Conservation (phyloP, 257 asterid species). For the Haberlea rhodopensis region DNA sequence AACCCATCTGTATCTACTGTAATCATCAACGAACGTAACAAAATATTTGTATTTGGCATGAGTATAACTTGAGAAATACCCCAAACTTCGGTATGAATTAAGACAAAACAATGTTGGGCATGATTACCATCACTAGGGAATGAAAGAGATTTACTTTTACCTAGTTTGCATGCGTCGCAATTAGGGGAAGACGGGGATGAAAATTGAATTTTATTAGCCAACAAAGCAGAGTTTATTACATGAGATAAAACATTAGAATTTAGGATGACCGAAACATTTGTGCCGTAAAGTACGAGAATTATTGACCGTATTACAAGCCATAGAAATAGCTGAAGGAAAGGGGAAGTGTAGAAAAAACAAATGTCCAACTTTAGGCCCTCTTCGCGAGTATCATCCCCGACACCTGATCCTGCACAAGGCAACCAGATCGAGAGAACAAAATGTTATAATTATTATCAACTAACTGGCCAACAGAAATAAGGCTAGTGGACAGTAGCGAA, state of each 20-base stretch:
- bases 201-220: too few species aligned
- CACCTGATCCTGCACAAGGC: constrained; percentile 10
- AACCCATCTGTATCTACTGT: too few species aligned
- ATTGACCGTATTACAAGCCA: background rate
- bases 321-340: background rate
- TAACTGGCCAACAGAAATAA: constrained; percentile 10
- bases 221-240: too few species aligned
- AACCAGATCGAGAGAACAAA: background rate
- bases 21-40: too few species aligned
- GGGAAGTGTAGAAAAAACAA: background rate
- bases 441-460: constrained; percentile 2
- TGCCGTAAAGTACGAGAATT: background rate
- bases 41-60: background rate
- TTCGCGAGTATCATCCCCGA: background rate
- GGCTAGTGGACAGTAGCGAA: background rate
- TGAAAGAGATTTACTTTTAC: too few species aligned
- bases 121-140: constrained; percentile 11
- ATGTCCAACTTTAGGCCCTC: constrained; percentile 24
- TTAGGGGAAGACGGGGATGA: too few species aligned
- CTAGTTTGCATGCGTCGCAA: too few species aligned
- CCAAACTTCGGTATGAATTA: background rate
- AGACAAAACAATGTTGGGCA: too few species aligned
- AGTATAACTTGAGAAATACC: background rate
- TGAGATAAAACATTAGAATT: too few species aligned
- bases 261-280: background rate